Percentiles rank a stretch among this genome's conserved stretches.
These are phyloP conservation scores for Solanum virginianum DNA, from an alignment of 257 asterid genomes.

Conservation along the genomic window DNA sequence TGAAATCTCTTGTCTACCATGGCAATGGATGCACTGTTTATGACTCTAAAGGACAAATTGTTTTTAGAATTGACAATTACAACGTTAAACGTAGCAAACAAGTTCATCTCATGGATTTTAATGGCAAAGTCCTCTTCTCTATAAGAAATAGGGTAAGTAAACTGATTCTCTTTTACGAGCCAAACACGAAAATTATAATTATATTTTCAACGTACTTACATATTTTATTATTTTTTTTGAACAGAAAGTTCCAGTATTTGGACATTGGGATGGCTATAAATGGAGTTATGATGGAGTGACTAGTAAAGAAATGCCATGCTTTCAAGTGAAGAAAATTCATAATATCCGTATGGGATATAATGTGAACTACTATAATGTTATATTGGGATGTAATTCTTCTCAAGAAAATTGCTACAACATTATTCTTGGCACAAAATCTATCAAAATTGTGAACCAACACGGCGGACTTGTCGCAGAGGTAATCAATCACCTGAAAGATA, in stretches of 20 bases:
- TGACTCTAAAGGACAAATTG: conserved; percentile 31
- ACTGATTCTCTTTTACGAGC: neutral
- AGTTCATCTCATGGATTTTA: conserved; percentile 45
- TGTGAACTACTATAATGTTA: conserved; percentile 7
- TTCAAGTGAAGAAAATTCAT: conserved; percentile 16
- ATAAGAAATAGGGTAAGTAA: conserved; percentile 34
- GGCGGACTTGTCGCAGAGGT: conserved; percentile 36
- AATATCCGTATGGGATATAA: conserved; percentile 4
- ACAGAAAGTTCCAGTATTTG: conserved; percentile 14
- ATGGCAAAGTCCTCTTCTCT: conserved; percentile 42
- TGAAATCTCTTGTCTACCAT: conserved; percentile 54
- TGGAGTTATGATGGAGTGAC: conserved; percentile 3
- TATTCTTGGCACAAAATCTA: conserved; percentile 9
- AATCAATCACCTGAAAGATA: neutral
- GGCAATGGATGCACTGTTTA: conserved; percentile 58
- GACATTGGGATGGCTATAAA: conserved; percentile 29
- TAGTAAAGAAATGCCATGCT: conserved; percentile 19
- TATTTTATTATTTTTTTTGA: neutral
- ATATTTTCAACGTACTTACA: too few species aligned
- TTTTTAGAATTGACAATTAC: conserved; percentile 54
- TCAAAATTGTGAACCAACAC: conserved; percentile 18
- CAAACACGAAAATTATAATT: too few species aligned
- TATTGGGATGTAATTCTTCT: conserved; percentile 2
- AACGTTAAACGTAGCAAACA: conserved; percentile 22
- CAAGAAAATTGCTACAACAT: conserved; percentile 11